Evolutionary conservation across 169 alveolate species (phyloP).

Genomic region (Cryptosporidium ubiquitum): DNA sequence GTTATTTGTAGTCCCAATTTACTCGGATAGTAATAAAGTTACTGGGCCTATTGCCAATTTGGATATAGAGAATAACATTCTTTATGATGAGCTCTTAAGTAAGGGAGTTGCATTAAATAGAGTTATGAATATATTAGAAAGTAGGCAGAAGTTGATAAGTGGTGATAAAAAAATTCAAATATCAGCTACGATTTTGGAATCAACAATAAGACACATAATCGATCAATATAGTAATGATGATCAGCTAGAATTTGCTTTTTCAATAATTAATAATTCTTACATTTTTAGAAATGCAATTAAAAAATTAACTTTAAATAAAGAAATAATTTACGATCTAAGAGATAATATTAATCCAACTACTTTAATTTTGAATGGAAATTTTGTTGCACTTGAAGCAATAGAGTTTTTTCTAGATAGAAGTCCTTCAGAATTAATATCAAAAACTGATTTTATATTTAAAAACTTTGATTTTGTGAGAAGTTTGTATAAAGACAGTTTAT

Average conservation of each 20-base stretch:
- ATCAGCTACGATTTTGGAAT: conserved; percentile 3
- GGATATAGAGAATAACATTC: conserved; percentile 19
- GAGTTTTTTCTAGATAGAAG: not conserved
- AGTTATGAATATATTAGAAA: conserved; percentile 12
- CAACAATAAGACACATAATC: conserved; percentile 8
- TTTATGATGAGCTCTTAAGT: conserved; percentile 1
- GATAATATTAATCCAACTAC: not conserved
- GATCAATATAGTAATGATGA: not conserved
- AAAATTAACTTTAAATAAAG: not conserved
- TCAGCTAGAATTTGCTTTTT: not conserved
- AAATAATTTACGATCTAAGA: conserved; percentile 2
- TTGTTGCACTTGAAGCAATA: conserved; percentile 37
- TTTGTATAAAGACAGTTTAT: conserved; percentile 30
- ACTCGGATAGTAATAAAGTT: conserved; percentile 6
- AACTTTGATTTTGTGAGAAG: not conserved
- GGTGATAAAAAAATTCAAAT: conserved; percentile 13
- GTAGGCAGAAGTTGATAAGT: conserved; percentile 1
- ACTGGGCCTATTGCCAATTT: conserved; percentile 12
- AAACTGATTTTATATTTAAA: conserved; percentile 9
- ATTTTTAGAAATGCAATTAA: conserved; percentile 18
- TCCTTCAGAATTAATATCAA: not conserved
- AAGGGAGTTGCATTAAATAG: conserved; percentile 5
- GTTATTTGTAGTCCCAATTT: conserved; percentile 43
- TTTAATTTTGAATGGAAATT: not conserved
- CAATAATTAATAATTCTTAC: conserved; percentile 13